phyloP scores from a whole-genome alignment of 441 rosid species.

The Syzygium syzygioides region DNA sequence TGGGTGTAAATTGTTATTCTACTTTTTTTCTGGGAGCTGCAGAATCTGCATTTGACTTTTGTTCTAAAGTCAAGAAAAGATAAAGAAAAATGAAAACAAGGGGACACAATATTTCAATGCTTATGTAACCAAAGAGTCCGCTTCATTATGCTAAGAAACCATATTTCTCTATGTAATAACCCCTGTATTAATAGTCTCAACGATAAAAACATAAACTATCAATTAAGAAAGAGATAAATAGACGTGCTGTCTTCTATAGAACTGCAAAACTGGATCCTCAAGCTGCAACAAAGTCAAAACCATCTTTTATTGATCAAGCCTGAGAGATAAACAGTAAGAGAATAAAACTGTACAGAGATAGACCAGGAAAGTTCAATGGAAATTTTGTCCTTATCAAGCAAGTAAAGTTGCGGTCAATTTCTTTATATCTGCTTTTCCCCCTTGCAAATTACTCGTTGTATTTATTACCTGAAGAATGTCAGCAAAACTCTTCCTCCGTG shows the following conservation, averaged over 20 bases:
- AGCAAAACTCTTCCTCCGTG: constrained; percentile 92
- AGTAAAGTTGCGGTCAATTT: neutral
- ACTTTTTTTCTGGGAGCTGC: neutral
- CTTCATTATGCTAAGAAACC: neutral
- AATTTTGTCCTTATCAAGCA: neutral
- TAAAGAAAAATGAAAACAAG: neutral
- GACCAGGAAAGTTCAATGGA: neutral
- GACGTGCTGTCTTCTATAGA: neutral
- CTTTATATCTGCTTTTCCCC: neutral
- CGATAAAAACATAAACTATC: neutral
- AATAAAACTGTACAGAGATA: neutral
- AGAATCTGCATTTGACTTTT: neutral
- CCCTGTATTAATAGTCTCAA: neutral
- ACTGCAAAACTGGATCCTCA: neutral
- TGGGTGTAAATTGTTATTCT: neutral
- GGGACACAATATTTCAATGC: neutral
- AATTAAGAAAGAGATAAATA: neutral
- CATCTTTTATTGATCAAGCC: neutral
- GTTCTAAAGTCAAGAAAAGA: neutral
- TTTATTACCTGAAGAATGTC: constrained; percentile 82
- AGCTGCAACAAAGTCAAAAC: neutral
- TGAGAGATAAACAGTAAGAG: neutral
- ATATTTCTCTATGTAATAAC: neutral
- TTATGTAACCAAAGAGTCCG: neutral
- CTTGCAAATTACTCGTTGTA: neutral